phyloP scores from a whole-genome alignment of 768 basidiomycete species.

The Amanita exitialis region DNA sequence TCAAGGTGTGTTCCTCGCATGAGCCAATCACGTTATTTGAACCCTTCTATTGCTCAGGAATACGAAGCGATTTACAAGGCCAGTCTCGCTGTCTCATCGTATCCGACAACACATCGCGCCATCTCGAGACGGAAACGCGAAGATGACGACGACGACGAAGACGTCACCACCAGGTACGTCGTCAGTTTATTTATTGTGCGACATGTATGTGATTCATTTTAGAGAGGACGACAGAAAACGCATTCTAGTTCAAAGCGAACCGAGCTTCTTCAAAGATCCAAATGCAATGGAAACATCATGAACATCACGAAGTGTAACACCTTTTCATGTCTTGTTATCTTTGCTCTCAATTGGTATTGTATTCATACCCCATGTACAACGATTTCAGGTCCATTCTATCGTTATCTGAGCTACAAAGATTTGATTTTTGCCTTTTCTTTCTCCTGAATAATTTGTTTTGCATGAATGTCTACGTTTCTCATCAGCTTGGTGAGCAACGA shows the following conservation, averaged over 20 bases:
- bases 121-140: constrained; percentile 57
- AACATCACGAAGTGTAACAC: not conserved
- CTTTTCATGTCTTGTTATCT: constrained; percentile 9
- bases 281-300: constrained; percentile 42
- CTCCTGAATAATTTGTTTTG: constrained; percentile 71
- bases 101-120: constrained; percentile 35
- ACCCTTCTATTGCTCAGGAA: constrained; percentile 39
- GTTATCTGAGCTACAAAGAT: constrained; percentile 38
- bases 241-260: constrained; percentile 25
- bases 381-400: constrained; percentile 6
- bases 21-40: not conserved
- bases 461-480: constrained; percentile 54
- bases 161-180: constrained; percentile 19
- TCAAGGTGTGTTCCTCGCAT: constrained; percentile 45
- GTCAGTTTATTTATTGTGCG: constrained; percentile 6
- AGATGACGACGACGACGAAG: constrained; percentile 65
- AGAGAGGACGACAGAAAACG: constrained; percentile 42
- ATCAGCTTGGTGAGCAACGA: not conserved
- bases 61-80: constrained; percentile 91
- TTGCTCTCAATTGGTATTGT: constrained; percentile 15
- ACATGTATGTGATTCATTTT: not conserved
- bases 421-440: constrained; percentile 81
- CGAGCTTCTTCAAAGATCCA: constrained; percentile 22
- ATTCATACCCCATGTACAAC: constrained; percentile 12
- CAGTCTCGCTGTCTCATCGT: constrained; percentile 53